These are phyloP conservation scores for Kwoniella heveanensis DNA, from an alignment of 768 basidiomycete genomes.

Conservation along the genomic window DNA sequence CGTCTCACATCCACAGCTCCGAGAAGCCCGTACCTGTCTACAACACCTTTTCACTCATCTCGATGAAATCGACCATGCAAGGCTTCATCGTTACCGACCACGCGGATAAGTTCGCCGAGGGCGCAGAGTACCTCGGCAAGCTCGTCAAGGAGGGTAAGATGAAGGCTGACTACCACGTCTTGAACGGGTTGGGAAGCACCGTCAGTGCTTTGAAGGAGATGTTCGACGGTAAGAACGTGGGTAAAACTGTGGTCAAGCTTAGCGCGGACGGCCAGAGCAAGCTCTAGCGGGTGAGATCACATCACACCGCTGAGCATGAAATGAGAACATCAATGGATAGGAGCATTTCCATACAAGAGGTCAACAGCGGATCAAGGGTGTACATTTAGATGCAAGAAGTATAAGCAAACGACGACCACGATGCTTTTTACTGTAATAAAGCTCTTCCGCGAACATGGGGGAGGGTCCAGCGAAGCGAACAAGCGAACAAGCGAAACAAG, in stretches of 20 bases:
- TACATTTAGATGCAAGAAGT: too few species aligned
- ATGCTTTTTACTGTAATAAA: too few species aligned
- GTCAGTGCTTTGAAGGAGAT: constrained; percentile 40
- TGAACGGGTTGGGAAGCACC: constrained; percentile 37
- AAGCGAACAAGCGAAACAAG: too few species aligned
- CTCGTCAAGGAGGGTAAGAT: constrained; percentile 43
- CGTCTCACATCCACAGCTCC: constrained; percentile 34
- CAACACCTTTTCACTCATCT: constrained; percentile 70
- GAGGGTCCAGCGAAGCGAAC: too few species aligned
- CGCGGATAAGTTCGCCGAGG: constrained; percentile 51
- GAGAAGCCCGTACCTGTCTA: constrained; percentile 57
- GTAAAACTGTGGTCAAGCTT: constrained; percentile 24
- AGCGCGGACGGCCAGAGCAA: constrained; percentile 16
- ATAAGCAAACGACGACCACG: too few species aligned
- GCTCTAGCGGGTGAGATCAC: too few species aligned
- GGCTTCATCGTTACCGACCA: constrained; percentile 89
- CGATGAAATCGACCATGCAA: constrained; percentile 74
- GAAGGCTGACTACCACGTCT: constrained; percentile 45
- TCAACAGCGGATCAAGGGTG: too few species aligned
- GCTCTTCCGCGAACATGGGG: too few species aligned
- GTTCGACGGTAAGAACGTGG: constrained; percentile 37
- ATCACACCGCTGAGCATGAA: too few species aligned
- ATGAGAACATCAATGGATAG: too few species aligned
- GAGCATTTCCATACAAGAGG: too few species aligned
- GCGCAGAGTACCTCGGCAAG: constrained; percentile 40